Evolutionary conservation across 164 flowering plant genomes (phyloP).

Genomic region (Stephania cephalantha): DNA sequence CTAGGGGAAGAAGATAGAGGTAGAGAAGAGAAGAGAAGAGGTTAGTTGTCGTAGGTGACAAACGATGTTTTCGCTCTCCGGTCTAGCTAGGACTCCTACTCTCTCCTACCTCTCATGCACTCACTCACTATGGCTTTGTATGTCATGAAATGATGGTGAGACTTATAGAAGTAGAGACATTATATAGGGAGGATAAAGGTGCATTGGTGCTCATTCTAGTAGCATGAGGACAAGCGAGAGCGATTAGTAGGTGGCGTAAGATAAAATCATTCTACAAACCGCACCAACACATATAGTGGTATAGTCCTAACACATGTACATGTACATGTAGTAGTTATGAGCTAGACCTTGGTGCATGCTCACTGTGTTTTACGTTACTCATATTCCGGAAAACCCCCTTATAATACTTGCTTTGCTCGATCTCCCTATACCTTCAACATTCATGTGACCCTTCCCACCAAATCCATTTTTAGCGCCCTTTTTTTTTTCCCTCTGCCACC

Average conservation of each 20-base stretch:
- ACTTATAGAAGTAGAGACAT: background rate
- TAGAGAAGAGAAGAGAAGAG: too few species aligned
- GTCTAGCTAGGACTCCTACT: background rate
- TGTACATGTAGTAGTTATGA: background rate
- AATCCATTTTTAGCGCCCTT: background rate
- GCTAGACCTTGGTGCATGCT: background rate
- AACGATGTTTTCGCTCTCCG: background rate
- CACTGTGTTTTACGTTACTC: conserved; percentile 13
- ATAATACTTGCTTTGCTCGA: background rate
- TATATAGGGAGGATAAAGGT: conserved; percentile 1
- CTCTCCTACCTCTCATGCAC: conserved; percentile 3
- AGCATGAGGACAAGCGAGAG: background rate
- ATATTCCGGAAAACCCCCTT: conserved; percentile 11
- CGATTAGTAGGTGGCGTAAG: conserved; percentile 30
- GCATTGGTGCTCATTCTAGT: background rate
- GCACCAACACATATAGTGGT: conserved; percentile 2
- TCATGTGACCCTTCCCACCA: conserved; percentile 17
- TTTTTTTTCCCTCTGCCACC: background rate
- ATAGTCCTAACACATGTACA: background rate
- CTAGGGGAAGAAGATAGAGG: too few species aligned
- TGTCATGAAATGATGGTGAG: background rate
- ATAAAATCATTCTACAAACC: conserved; percentile 19
- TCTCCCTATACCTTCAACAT: background rate
- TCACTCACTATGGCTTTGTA: background rate
- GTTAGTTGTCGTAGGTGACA: background rate